Evolutionary conservation across 2,329 filamentous ascomycete genomes (phyloP), one percentile per base, ranked within the genome.

Genomic region (Metarhizium rileyi): DNA sequence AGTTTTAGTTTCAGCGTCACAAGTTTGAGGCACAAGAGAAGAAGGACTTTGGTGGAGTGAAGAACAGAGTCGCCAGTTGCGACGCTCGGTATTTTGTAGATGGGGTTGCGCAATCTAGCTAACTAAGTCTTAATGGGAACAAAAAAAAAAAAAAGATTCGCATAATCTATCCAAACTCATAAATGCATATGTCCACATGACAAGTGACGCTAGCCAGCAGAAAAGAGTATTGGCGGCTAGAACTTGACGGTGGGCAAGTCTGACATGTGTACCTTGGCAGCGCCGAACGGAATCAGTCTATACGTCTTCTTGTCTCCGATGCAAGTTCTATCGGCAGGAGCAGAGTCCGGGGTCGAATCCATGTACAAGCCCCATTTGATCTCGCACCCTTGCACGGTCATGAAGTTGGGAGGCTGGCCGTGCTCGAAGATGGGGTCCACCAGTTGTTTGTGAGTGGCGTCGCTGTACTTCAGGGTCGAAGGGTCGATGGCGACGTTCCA

Each of bases 241-340:
- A 42, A 25, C 38, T 38, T 46, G 10, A 53, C 47, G 16, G 52
- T 47, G 4, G 58, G 58, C 44, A 60, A 41, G 27, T 60, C 55
- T 8, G 58, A 56, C 58, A 75, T 72, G 52, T 72, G 71, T 50
- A 75, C 55, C 56, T 71, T 73, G 14, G 71, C 66, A 36, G 67
- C 67, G 2, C 70, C 72, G 58, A 70, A 74, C n/a, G 72, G 73
- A 12, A 68, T 63, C 18, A 75, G 50, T n/a, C 25, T 54, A 23
- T 63, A 62, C 12, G 66, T 57, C 45, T 62, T 59, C n/a, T 56
- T 60, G 38, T 61, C 53, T 0, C 66, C 64, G 3, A 51, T 50
- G 25, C 59, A 61, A 2, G 14, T 55, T 25, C 53, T 46, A 8
- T 53, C 43, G 6, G 16, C 25, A 2, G 59, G 58, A 12, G 55